Percentiles rank a stretch among this genome's conserved stretches.
Evolutionary conservation across 371 early-diverging fungal species (phyloP).

Genomic region (Lichtheimia hyalospora): DNA sequence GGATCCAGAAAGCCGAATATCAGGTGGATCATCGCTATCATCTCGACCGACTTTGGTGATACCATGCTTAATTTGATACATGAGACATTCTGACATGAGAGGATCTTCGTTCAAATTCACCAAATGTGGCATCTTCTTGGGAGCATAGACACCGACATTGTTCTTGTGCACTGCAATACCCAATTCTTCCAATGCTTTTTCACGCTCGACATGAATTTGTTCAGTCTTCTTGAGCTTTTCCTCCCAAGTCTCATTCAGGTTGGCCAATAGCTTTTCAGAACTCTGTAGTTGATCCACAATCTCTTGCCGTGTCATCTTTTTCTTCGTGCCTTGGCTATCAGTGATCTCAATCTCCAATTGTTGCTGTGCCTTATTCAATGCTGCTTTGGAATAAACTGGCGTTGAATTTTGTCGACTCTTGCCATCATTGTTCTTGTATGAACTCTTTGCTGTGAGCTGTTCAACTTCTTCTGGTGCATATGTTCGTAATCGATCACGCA

Average conservation of each 20-base stretch:
- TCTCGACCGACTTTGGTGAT: constrained; percentile 70
- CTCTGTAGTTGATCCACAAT: constrained; percentile 80
- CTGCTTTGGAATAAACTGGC: constrained; percentile 18
- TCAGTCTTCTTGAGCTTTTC: constrained; percentile 78
- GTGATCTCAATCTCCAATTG: constrained; percentile 32
- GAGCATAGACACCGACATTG: constrained; percentile 78
- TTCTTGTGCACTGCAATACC: constrained; percentile 77
- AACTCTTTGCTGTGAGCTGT: constrained; percentile 21
- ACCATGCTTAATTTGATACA: constrained; percentile 83
- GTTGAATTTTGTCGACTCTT: neutral
- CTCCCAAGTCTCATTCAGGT: constrained; percentile 85
- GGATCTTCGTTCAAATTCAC: constrained; percentile 92
- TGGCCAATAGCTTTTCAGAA: constrained; percentile 83
- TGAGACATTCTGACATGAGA: constrained; percentile 85
- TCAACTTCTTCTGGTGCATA: constrained; percentile 61
- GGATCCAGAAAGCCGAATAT: constrained; percentile 73
- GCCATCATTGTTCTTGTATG: constrained; percentile 5
- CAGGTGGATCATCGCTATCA: constrained; percentile 41
- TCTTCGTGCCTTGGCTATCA: constrained; percentile 45
- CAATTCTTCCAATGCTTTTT: constrained; percentile 74
- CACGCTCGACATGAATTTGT: constrained; percentile 72
- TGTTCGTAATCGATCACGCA: constrained; percentile 63
- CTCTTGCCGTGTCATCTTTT: constrained; percentile 57
- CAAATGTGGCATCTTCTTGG: constrained; percentile 82
- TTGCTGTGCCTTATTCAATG: constrained; percentile 18